These are phyloP conservation scores for Fusarium sp. DNA, from an alignment of 2,329 filamentous ascomycete genomes.

Conservation along the genomic window DNA sequence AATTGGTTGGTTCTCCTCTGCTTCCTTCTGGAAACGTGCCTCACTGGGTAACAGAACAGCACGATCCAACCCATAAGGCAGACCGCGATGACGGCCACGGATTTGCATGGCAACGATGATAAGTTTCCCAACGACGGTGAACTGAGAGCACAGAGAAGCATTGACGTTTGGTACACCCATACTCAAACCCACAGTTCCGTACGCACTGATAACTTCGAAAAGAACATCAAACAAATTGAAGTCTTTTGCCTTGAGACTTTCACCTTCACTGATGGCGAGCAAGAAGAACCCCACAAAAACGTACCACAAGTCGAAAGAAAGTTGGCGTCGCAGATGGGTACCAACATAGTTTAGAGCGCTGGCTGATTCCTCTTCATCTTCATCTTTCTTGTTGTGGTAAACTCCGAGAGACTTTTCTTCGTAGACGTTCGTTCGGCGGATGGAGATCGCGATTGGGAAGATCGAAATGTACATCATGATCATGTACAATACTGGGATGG, in stretches of 20 bases:
- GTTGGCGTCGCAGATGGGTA: slow-evolving; percentile 87
- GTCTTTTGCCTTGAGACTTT: slow-evolving; percentile 66
- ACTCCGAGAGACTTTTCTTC: slow-evolving; percentile 88
- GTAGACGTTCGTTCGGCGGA: slow-evolving; percentile 94
- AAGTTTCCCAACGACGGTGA: slow-evolving; percentile 75
- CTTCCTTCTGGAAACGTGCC: slow-evolving; percentile 61
- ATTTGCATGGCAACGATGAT: slow-evolving; percentile 75
- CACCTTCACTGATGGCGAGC: slow-evolving; percentile 86
- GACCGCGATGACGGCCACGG: slow-evolving; percentile 72
- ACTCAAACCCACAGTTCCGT: slow-evolving; percentile 92
- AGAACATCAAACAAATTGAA: slow-evolving; percentile 76
- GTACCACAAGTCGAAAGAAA: slow-evolving; percentile 98
- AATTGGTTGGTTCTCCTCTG: slow-evolving; percentile 55
- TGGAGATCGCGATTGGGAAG: slow-evolving; percentile 94
- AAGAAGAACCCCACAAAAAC: slow-evolving; percentile 94
- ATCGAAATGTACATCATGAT: slow-evolving; percentile 99
- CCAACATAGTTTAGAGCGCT: slow-evolving; percentile 83
- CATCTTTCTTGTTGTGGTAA: slow-evolving; percentile 62
- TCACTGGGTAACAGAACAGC: slow-evolving; percentile 67
- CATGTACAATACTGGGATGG: slow-evolving; percentile 91
- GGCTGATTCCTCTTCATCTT: slow-evolving; percentile 54
- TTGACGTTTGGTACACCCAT: slow-evolving; percentile 81
- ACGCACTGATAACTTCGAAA: slow-evolving; percentile 89
- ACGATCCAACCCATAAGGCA: slow-evolving; percentile 72
- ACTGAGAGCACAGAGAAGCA: slow-evolving; percentile 83